A percentile compares a stretch with the other conserved stretches of the same genome.
Evolutionary conservation across 1,284 basidiomycete genomes (phyloP).

Genomic region (Mycena sp.): DNA sequence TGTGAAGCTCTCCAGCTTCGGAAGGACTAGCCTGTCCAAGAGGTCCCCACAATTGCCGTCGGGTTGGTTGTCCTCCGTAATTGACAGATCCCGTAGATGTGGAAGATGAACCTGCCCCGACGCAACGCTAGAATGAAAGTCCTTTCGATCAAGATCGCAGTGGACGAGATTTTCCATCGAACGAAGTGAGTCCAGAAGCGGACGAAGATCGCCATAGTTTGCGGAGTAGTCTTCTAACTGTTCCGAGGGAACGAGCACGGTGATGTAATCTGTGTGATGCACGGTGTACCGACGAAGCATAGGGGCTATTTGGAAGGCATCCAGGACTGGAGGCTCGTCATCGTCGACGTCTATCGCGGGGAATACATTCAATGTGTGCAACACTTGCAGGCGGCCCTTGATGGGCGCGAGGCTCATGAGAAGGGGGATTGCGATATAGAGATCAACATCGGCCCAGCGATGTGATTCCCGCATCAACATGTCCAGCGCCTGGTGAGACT

Average conservation of each 20-base stretch:
- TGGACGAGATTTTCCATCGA: slow-evolving; percentile 4
- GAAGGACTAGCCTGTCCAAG: neutral
- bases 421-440: neutral
- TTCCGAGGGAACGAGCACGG: neutral
- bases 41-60: neutral
- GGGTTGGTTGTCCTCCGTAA: neutral
- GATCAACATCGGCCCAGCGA: neutral
- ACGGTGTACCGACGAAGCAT: neutral
- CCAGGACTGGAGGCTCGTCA: neutral
- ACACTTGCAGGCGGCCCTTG: neutral
- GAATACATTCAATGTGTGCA: neutral
- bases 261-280: neutral
- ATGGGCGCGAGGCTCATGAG: neutral
- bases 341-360: neutral
- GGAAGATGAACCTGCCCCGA: neutral
- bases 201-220: neutral
- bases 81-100: neutral
- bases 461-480: neutral
- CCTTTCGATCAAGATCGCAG: neutral
- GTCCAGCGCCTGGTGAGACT: neutral
- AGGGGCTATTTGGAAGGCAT: neutral
- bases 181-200: neutral
- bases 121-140: neutral
- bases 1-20: neutral
- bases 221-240: neutral